Conservation (phyloP, 192 early-diverging fungal species). For the Ambispora gerdemannii region DNA sequence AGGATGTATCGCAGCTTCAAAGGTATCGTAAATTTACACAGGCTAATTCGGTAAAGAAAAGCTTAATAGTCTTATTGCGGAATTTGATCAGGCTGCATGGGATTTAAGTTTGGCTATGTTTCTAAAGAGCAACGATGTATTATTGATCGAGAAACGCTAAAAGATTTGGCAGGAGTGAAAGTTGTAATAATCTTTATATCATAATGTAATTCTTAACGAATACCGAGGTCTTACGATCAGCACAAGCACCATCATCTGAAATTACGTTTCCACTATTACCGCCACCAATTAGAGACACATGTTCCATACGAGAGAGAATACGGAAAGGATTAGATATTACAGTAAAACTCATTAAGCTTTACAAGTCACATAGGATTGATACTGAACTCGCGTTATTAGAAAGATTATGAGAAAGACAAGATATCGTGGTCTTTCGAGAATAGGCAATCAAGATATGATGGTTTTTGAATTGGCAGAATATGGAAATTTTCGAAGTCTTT, state of each 20-base stretch:
- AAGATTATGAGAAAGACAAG: conserved; percentile 6
- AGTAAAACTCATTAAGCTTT: neutral
- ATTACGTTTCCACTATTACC: too few species aligned
- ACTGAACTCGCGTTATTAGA: conserved; percentile 19
- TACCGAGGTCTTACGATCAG: neutral
- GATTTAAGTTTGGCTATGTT: neutral
- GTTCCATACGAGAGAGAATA: neutral
- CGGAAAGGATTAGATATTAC: neutral
- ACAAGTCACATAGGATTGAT: too few species aligned
- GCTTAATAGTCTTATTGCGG: neutral
- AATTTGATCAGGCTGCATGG: neutral
- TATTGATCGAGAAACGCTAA: neutral
- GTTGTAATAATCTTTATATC: too few species aligned
- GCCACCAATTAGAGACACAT: too few species aligned
- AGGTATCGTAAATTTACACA: conserved; percentile 7
- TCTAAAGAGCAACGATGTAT: neutral
- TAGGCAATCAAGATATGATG: neutral
- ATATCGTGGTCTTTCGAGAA: neutral
- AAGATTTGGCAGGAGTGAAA: too few species aligned
- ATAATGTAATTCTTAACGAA: neutral
- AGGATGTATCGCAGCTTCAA: neutral
- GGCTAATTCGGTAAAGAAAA: neutral
- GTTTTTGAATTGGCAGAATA: conserved; percentile 11
- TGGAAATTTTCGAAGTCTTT: neutral
- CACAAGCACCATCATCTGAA: too few species aligned